Conservation (phyloP, 495 filamentous ascomycete genomes). For the Apodospora peruviana region DNA sequence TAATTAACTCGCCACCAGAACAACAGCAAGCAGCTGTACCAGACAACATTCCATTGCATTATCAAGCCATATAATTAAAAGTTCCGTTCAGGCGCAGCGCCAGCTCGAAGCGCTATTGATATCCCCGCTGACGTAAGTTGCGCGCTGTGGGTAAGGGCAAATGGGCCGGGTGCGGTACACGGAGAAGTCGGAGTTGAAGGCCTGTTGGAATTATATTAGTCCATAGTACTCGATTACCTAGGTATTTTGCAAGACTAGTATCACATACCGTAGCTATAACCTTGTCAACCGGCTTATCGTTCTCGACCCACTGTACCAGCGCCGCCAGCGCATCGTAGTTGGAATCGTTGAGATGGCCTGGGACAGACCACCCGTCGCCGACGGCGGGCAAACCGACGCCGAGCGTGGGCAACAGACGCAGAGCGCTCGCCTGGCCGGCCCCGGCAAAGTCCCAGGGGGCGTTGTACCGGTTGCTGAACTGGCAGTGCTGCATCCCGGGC, state of each 20-base stretch:
- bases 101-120: slow-evolving; percentile 12
- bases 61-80: no score
- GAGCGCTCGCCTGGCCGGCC: slow-evolving; percentile 23
- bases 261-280: slow-evolving; percentile 32
- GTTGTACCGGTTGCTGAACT: slow-evolving; percentile 27
- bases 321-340: slow-evolving; percentile 44
- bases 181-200: slow-evolving; percentile 30
- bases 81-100: slow-evolving; percentile 8
- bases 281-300: slow-evolving; percentile 31
- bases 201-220: slow-evolving; percentile 2
- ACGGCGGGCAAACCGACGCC: slow-evolving; percentile 13
- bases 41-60: no score
- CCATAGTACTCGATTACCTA: background rate
- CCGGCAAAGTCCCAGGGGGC: slow-evolving; percentile 41
- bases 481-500: slow-evolving; percentile 44
- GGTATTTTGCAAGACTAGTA: no score
- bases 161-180: slow-evolving; percentile 29
- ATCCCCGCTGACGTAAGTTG: slow-evolving; percentile 14
- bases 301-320: slow-evolving; percentile 51
- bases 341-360: slow-evolving; percentile 26
- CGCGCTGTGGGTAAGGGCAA: slow-evolving; percentile 35
- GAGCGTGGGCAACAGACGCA: slow-evolving; percentile 13
- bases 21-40: no score
- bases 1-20: no score
- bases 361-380: slow-evolving; percentile 28